Conservation (phyloP, 2,329 filamentous ascomycete genomes). For the Trichoderma sp. region DNA sequence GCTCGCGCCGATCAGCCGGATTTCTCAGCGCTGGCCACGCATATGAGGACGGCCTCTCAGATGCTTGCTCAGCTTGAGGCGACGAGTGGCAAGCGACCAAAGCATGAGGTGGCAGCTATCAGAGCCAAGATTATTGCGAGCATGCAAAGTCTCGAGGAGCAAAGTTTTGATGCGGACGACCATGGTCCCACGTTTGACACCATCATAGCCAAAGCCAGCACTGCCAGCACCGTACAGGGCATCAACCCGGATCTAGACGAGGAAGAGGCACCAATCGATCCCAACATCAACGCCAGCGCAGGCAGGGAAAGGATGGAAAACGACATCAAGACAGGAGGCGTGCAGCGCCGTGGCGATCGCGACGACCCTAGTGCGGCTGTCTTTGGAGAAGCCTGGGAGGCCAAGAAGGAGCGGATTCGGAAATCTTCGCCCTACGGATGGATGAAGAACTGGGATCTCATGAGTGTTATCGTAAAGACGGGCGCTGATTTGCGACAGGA, state of each 20-base stretch:
- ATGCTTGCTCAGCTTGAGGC: constrained; percentile 84
- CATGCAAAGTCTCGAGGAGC: constrained; percentile 85
- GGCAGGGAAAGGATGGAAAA: constrained; percentile 87
- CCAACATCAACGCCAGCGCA: constrained; percentile 65
- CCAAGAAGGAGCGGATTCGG: constrained; percentile 80
- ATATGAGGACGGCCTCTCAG: constrained; percentile 84
- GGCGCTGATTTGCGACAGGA: constrained; percentile 81
- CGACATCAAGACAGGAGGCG: constrained; percentile 81
- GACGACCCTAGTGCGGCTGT: constrained; percentile 85
- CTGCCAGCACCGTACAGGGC: constrained; percentile 47
- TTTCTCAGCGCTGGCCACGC: constrained; percentile 78
- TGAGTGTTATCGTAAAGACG: constrained; percentile 87
- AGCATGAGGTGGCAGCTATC: constrained; percentile 79
- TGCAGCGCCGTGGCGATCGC: constrained; percentile 77
- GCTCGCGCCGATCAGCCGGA: constrained; percentile 70
- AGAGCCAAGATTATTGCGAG: constrained; percentile 85
- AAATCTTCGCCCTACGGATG: constrained; percentile 82
- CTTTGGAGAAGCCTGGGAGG: constrained; percentile 83
- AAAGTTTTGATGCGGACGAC: constrained; percentile 78
- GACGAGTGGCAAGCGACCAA: constrained; percentile 77
- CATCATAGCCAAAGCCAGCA: constrained; percentile 72
- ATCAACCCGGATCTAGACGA: constrained; percentile 57
- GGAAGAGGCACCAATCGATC: constrained; percentile 57
- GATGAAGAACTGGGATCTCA: constrained; percentile 87
- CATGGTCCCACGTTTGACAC: constrained; percentile 75